Base-by-base conservation (phyloP, 345 rosid species). In the Microthlaspi erraticum region DNA sequence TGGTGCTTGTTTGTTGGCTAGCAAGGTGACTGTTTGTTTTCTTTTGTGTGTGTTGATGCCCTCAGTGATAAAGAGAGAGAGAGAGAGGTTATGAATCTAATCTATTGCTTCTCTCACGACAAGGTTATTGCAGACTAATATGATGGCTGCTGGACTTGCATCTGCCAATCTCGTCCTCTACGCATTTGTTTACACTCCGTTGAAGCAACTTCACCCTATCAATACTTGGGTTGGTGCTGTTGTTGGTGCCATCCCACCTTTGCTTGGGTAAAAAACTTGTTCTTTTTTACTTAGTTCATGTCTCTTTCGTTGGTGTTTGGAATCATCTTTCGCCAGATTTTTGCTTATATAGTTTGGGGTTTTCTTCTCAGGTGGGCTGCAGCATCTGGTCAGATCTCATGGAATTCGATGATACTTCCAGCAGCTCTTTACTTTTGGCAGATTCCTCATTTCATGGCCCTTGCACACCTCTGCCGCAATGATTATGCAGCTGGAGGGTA, bases 401-500 rank as follows among this genome's bases (percentile, higher is more conserved):
- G 73, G 8, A 84, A 92, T 71, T 82, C 89, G 44, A 70, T 88
- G 85, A 79, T 94, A 66, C 96, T 94, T 71, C 98, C 96, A 4
- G 89, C 92, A 65, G 98, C 97, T 77, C 93, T 93, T 42, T 94
- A 91, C 58, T 88, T 94, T 77, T 94, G 98, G 99, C 99, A 94
- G 80, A 88, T 94, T 58, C 99, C 99, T 36, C 99, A 91, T 80
- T 94, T 94, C 55, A 94, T 94, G 98, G 99, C 97, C 70, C 92
- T 94, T 73, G 96, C 98, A 33, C 83, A 82, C 71, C 75, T 92
- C 50, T 94, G 88, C 66, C 93, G 96, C 18, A 73, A 83, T 55
- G 99, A 94, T 80, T 94, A 94, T 81, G 97, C 92, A 75, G 88
- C 89, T 50, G 98, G 98, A 82, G 96, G 98, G 99, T 94, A 86